These are phyloP conservation scores for Neurospora sp. DNA, from an alignment of 495 filamentous ascomycete genomes.

Conservation along the genomic window DNA sequence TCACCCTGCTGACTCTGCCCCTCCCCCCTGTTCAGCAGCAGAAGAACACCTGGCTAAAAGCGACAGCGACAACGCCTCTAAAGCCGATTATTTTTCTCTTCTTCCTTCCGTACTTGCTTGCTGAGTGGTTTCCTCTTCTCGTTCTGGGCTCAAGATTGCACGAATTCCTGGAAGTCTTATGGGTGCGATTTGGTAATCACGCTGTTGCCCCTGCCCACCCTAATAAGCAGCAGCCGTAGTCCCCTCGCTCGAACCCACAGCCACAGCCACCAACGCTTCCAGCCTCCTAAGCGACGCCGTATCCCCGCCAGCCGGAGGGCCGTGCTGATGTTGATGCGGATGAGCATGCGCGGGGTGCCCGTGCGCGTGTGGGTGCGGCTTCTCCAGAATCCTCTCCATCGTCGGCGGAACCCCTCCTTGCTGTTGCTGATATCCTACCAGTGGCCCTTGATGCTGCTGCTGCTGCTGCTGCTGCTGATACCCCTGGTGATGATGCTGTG, in stretches of 20 bases:
- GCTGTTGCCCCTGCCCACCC: background rate
- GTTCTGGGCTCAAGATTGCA: background rate
- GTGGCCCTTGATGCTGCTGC: background rate
- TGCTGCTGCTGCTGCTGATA: constrained; percentile 3
- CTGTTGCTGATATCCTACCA: background rate
- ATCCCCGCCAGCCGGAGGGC: constrained; percentile 9
- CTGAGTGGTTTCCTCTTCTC: background rate
- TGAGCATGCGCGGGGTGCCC: background rate
- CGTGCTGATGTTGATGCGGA: constrained; percentile 1
- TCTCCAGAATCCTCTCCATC: constrained; percentile 23
- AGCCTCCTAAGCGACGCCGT: constrained; percentile 50
- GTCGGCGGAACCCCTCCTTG: constrained; percentile 3
- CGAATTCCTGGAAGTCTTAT: background rate
- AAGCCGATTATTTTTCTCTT: background rate
- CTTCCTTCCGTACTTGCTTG: background rate
- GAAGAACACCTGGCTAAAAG: background rate
- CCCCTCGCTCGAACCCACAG: constrained; percentile 59
- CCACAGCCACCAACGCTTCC: constrained; percentile 81
- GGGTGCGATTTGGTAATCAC: background rate
- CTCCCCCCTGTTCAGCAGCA: background rate
- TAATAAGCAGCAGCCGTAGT: constrained; percentile 45
- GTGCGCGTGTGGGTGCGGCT: constrained; percentile 7
- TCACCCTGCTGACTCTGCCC: background rate
- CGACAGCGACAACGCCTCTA: background rate
- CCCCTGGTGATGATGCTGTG: background rate